Percentiles rank a stretch among this genome's conserved stretches.
Evolutionary conservation across 2,329 filamentous ascomycete species (phyloP).

Genomic region (Stromatinia cepivora): DNA sequence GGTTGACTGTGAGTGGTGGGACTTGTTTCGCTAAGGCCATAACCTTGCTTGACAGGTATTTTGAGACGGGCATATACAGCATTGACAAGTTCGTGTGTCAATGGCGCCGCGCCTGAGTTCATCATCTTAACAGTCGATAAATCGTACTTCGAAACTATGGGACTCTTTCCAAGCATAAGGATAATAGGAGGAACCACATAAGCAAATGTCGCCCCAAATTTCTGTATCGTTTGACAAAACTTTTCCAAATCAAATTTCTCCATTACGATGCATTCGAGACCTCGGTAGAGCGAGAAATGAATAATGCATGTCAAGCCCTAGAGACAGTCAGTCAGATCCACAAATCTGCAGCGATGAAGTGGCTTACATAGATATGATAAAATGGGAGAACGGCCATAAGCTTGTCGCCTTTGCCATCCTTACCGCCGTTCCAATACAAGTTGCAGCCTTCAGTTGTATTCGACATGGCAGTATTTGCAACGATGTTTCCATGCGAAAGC

Average conservation of each 20-base stretch:
- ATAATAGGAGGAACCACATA: conserved; percentile 87
- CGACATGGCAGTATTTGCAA: conserved; percentile 68
- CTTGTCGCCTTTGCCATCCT: conserved; percentile 65
- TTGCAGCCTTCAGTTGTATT: conserved; percentile 54
- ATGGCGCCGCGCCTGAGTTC: conserved; percentile 83
- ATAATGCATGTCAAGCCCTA: conserved; percentile 71
- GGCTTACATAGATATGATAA: conserved; percentile 81
- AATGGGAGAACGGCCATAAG: conserved; percentile 81
- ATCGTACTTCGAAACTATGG: conserved; percentile 76
- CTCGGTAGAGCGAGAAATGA: conserved; percentile 65
- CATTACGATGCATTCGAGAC: conserved; percentile 69
- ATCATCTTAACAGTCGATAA: conserved; percentile 77
- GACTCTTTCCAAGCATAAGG: conserved; percentile 76
- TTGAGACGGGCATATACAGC: conserved; percentile 72
- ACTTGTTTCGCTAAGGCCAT: conserved; percentile 84
- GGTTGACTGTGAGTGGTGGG: conserved; percentile 74
- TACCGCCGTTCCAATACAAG: conserved; percentile 57
- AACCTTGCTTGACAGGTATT: conserved; percentile 86
- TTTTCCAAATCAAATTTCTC: conserved; percentile 78
- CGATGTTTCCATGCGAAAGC: conserved; percentile 79
- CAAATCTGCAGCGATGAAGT: not conserved
- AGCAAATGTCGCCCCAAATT: conserved; percentile 69
- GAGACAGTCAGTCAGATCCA: conserved; percentile 13
- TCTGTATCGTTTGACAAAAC: conserved; percentile 75
- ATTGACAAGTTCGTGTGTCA: conserved; percentile 78